phyloP scores from a whole-genome alignment of 2,329 filamentous ascomycete species.

The Scedosporium dehoogii region DNA sequence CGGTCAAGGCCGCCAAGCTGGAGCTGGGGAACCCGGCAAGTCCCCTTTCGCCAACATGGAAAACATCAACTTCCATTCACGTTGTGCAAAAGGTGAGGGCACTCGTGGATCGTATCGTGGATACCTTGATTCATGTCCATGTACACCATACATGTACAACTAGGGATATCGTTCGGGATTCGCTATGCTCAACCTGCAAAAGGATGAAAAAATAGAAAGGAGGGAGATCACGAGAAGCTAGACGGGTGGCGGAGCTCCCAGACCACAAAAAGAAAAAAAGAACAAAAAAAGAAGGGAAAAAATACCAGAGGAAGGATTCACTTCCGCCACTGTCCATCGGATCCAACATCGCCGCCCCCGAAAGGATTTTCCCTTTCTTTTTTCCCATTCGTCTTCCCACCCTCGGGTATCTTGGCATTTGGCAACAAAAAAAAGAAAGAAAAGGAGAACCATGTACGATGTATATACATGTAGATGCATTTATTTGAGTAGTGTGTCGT shows the following conservation, averaged over 20 bases:
- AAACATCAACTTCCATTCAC: no score
- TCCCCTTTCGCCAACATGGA: no score
- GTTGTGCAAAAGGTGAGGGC: no score
- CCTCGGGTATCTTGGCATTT: neutral
- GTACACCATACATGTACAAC: no score
- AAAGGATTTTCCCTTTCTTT: neutral
- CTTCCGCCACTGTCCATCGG: neutral
- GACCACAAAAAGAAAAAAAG: neutral
- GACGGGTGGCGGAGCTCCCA: neutral
- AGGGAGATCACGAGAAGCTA: no score
- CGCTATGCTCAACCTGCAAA: no score
- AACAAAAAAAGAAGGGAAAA: neutral
- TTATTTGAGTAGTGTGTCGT: neutral
- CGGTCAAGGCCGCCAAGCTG: no score
- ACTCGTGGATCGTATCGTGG: no score
- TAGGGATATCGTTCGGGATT: no score
- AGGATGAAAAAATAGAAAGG: no score
- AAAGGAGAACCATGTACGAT: neutral
- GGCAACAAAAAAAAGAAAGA: neutral
- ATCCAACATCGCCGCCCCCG: neutral
- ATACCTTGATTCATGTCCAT: no score
- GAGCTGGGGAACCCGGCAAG: no score
- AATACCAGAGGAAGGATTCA: neutral
- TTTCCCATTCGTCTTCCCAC: neutral
- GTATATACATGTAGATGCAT: neutral